Percentiles rank a stretch among this genome's conserved stretches.
Evolutionary conservation across 306 rosid species (phyloP).

Genomic region (Senna tora): DNA sequence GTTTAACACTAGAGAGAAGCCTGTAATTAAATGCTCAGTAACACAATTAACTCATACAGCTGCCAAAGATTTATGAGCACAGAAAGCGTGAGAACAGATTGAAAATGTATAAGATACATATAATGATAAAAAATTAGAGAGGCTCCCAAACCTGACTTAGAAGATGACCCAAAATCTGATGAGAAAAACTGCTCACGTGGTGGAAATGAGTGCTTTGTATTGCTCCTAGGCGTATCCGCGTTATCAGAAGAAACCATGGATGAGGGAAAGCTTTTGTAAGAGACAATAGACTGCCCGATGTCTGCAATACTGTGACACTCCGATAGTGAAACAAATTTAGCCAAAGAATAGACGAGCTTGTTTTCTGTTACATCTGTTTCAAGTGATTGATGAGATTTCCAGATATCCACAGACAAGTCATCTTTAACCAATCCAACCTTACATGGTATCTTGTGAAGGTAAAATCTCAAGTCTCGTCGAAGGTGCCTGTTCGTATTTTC

Average conservation of each 20-base stretch:
- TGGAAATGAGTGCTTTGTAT: slow-evolving; percentile 32
- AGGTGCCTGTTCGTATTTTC: slow-evolving; percentile 52
- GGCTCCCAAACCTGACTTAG: slow-evolving; percentile 44
- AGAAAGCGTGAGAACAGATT: not conserved
- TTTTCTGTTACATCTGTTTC: slow-evolving; percentile 42
- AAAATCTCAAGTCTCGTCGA: slow-evolving; percentile 49
- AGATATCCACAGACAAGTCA: slow-evolving; percentile 40
- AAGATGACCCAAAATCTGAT: slow-evolving; percentile 32
- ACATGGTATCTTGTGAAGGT: slow-evolving; percentile 52
- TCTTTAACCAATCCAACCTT: slow-evolving; percentile 56
- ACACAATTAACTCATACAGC: not conserved
- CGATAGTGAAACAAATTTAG: slow-evolving; percentile 46
- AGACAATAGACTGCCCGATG: slow-evolving; percentile 31
- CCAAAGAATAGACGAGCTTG: slow-evolving; percentile 41
- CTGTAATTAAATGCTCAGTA: not conserved
- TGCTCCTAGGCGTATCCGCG: slow-evolving; percentile 11
- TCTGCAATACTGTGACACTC: slow-evolving; percentile 24
- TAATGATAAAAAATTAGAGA: not conserved
- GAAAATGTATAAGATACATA: not conserved
- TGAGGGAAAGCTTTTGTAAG: slow-evolving; percentile 26
- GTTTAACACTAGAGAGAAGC: not conserved
- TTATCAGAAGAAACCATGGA: slow-evolving; percentile 33
- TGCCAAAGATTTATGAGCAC: not conserved
- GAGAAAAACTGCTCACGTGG: slow-evolving; percentile 26
- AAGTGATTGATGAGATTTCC: slow-evolving; percentile 34